Base-by-base conservation (phyloP, 73 alveolate genomes). In the Paramecium caudatum region DNA sequence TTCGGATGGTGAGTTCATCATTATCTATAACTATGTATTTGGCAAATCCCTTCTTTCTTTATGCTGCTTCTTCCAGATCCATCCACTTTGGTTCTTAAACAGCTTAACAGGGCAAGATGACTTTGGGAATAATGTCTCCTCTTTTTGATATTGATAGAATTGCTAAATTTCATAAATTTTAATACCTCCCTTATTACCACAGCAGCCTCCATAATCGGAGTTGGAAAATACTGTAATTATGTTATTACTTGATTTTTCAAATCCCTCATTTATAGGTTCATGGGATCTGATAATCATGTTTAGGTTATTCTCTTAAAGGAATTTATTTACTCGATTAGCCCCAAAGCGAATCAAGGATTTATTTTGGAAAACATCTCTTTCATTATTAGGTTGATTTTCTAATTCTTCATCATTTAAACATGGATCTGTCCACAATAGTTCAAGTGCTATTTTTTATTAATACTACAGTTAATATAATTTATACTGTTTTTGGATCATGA, bases 371-470 rank as follows among this genome's bases (percentile, higher is more conserved):
- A 91, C 90, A 93, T 96, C 99, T 80, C 97, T 91, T 91, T 93
- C 97, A 21, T 47, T 39, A 90, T 96, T 96, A 16, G 94, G 95
- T 81, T 88, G 83, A 82, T 90, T 65, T 32, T 95, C 99, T 27
- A 93, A 81, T 82, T 96, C 95, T 4, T 91, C 94, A 32, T 93
- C 97, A 34, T 94, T 94, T 62, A 91, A 94, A 25, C 94, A 82
- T 13, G 99, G 99, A 47, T 94, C 95, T 82, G 95, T 90, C 99
- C 99, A 96, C 48, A 96, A 84, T 15, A 96, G 48, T 41, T 96
- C 99, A 62, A 94, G 92, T 9, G 95, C 99, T 19, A 96, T 83
- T 45, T 49, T 94, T 61, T 93, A 88, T 88, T 91, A 63, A 63
- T 86, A 86, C 84, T 68, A 33, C 9, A 13, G 9, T 30, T 68